Evolutionary conservation across 345 rosid species (phyloP), one percentile per base, ranked within the genome.

Genomic region (Acer yangbiense): DNA sequence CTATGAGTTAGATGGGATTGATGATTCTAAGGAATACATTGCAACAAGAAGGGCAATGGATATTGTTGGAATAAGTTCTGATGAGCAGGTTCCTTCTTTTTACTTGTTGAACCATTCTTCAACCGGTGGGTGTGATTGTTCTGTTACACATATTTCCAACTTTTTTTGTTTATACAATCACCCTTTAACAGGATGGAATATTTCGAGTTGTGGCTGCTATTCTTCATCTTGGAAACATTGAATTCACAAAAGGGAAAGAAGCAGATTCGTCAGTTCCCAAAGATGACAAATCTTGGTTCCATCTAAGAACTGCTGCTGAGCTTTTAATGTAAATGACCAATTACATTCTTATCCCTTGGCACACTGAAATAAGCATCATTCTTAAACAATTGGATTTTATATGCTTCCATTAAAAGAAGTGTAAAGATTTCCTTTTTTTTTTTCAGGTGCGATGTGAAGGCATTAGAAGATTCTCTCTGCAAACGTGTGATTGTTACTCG

Each of bases 401-500:
- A 39, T 41, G 23, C 39, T 72, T 23, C 73, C 21, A 3, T 25
- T 25, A 21, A 48, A 39, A 60, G 75, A 72, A 66, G 76, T 50
- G 61, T 32, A 81, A 78, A 62, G 71, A 71, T 44, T 77, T 71
- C 73, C 71, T 44, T 80, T 77, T 60, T 76, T 76, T 76, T 86
- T 64, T 79, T 70, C 82, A 94, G 99, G 98, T 96, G 98, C 78
- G 92, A 96, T 88, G 89, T 66, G 66, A 91, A 90, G 85, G 88
- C 91, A 54, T 88, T 96, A 14, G 99, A 94, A 91, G 98, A 94
- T 89, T 94, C 98, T 83, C 90, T 96, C 39, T 96, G 99, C 86
- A 94, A 96, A 74, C 99, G 98, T 76, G 94, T 92, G 44, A 96
- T 96, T 83, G 98, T 84, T 79, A 96, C 99, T 50, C 99, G 98